Evolutionary conservation across 352 stramenopile genomes (phyloP), one percentile per base, ranked within the genome.

Genomic region (Blastocystis sp.): DNA sequence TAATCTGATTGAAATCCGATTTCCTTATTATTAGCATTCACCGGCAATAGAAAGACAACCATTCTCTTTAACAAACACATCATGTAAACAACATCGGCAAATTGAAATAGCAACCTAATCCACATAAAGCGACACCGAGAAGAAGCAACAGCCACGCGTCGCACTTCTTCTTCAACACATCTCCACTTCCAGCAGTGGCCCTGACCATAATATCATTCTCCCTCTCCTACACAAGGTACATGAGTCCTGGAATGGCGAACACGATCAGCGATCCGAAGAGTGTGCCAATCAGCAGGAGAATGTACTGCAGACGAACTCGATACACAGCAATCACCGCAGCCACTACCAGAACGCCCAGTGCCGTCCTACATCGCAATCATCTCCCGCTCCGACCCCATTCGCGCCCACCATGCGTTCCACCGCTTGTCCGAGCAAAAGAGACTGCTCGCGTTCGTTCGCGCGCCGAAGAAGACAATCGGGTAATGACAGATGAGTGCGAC

Each of bases 221-320:
- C n/a, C 7, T 44, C 1, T n/a, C 69, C 1, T 44, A 81, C 69
- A 63, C 32, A 21, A 85, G 21, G 40, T 85, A 85, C 63, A 85
- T 76, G 40, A 56, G 51, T 32, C 75, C 75, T 21, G 75, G 75
- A 63, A 85, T 76, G 32, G 63, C 57, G 42, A 85, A 85, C 57
- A 85, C 75, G 56, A 85, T 85, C 21, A 85, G 32, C 21, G 57
- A 72, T 11, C 75, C 75, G 49, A 85, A 85, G 4, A 85, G 51
- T 11, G 75, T 73, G 14, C 75, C 75, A 48, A 73, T 85, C 8
- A 85, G 53, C 32, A 48, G 48, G 29, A 85, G 51, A 6, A 85
- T 51, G 11, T 61, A 21, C 46, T 85, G 49, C 29, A 85, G 34
- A 21, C 75, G 51, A 4, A 38, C 75, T 21, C 44, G 42, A 4